Conservation (phyloP, 1,284 basidiomycete genomes). For the Ganoderma lucidum region DNA sequence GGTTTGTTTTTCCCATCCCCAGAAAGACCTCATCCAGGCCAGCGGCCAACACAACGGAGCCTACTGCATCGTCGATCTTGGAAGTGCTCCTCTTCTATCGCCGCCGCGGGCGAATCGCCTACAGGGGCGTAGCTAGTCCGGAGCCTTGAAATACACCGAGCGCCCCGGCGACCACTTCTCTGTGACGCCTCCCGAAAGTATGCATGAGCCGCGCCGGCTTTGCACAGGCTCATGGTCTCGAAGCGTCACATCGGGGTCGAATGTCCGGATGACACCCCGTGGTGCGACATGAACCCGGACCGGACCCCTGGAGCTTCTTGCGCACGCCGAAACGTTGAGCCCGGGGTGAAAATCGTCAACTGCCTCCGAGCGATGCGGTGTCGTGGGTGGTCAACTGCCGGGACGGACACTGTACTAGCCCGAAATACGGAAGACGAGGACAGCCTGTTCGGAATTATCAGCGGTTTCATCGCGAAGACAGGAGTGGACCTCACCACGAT, state of each 20-base stretch:
- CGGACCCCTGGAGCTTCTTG: neutral
- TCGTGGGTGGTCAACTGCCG: neutral
- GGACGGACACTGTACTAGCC: neutral
- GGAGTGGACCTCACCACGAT: neutral
- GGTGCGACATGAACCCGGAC: neutral
- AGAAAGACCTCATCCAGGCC: neutral
- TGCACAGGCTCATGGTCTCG: neutral
- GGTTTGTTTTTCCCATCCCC: neutral
- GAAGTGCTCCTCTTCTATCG: neutral
- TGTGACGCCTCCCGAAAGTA: neutral
- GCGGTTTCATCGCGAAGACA: neutral
- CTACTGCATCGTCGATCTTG: neutral
- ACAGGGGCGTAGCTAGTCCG: neutral
- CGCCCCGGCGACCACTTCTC: neutral
- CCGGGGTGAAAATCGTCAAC: neutral
- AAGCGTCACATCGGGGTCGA: neutral
- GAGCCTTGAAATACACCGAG: neutral
- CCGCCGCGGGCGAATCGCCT: conserved; percentile 2
- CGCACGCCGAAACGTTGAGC: neutral
- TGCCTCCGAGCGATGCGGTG: neutral
- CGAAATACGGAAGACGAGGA: neutral
- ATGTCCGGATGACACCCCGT: neutral
- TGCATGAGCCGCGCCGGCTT: neutral
- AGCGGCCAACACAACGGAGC: conserved; percentile 5
- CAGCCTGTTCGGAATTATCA: neutral